phyloP scores from a whole-genome alignment of 441 rosid genomes.

The Omphalea diandra region DNA sequence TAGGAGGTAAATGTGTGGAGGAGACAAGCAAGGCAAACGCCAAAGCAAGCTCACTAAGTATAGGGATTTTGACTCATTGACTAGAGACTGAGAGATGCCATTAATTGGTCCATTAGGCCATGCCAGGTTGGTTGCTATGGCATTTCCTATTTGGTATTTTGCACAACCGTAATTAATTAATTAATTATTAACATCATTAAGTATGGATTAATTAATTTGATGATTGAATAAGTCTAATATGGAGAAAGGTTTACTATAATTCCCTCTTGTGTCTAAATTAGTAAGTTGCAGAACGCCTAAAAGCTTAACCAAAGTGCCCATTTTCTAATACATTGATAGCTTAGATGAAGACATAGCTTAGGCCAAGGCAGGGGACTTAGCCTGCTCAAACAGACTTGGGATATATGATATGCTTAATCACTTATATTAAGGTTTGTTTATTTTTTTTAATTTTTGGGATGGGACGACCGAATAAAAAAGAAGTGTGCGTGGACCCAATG shows the following conservation, averaged over 20 bases:
- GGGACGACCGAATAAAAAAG: too few species aligned
- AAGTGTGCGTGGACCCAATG: constrained; percentile 28
- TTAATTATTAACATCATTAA: too few species aligned
- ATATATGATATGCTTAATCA: background rate
- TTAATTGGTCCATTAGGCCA: constrained; percentile 9
- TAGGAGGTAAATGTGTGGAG: background rate
- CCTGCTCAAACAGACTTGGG: constrained; percentile 27
- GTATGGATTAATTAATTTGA: background rate
- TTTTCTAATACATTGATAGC: background rate
- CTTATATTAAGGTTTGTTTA: background rate
- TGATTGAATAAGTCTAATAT: constrained; percentile 13
- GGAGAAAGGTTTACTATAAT: constrained; percentile 6
- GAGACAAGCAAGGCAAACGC: background rate
- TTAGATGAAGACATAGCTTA: constrained; percentile 22
- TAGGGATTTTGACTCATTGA: background rate
- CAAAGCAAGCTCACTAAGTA: background rate
- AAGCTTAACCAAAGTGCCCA: constrained; percentile 15
- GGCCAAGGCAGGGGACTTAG: constrained; percentile 30
- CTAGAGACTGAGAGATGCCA: background rate
- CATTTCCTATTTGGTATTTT: constrained; percentile 12
- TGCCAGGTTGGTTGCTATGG: constrained; percentile 7
- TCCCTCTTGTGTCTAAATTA: constrained; percentile 23
- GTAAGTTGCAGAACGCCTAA: constrained; percentile 24
- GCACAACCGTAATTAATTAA: constrained; percentile 19
- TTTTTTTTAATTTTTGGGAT: background rate